Evolutionary conservation across 2,329 filamentous ascomycete species (phyloP), one percentile per base, ranked within the genome.

Genomic region (Tolypocladium ophioglossoides): DNA sequence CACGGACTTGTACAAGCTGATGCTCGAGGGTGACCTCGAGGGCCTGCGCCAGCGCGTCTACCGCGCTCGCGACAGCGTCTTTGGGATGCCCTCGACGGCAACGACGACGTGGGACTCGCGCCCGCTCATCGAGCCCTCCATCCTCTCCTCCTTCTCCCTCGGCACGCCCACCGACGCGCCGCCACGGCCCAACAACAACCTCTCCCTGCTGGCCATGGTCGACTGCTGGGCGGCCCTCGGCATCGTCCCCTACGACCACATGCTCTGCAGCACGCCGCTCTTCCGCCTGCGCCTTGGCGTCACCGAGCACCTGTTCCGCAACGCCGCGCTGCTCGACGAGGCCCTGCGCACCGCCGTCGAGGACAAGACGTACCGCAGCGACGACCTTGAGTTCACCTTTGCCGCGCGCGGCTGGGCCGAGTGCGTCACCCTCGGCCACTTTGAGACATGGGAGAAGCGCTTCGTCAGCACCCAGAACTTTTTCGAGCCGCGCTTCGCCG

Each of bases 251-350:
- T 99, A 99, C 70, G 92, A 99, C 71, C 95, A 99, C 75, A 99
- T 99, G 91, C 95, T 99, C 62, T 99, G 94, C 75, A 96, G 91
- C 53, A 99, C 94, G 40, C 94, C 94, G 74, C 82, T 97, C 49
- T 99, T 99, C 76, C 87, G 94, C 51, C 83, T 99, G 59, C 96
- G 94, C 83, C 81, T 99, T 37, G 94, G 94, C 54, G 95, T 96
- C n/a, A 92, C 91, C 1, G 94, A 99, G 72, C 92, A 95, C 68
- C 78, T 99, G 39, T 99, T 96, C 76, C 86, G 91, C 59, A 91
- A 91, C 64, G 78, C 82, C 20, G 82, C 80, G 3, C 76, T 96
- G 52, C 82, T 99, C 16, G 86, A 95, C 51, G 90, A 94, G 66
- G 87, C 87, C 27, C 82, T 99, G 62, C 80, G 86, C 50, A 94